Conservation (phyloP, 2,329 filamentous ascomycete genomes). For the Botrytis porri region DNA sequence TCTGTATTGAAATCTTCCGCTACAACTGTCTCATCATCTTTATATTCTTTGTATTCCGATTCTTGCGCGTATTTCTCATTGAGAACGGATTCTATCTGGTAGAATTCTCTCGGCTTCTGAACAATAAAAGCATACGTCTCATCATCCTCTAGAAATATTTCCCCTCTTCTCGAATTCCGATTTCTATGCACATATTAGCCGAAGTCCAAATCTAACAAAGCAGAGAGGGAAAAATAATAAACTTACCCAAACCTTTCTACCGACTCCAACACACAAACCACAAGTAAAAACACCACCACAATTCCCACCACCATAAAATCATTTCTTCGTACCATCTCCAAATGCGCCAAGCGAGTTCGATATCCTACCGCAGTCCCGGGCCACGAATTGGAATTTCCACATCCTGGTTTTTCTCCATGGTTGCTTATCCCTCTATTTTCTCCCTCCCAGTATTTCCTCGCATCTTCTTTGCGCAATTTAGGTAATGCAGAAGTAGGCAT, state of each 20-base stretch:
- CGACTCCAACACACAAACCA: constrained; percentile 24
- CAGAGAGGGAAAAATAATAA: neutral
- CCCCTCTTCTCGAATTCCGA: constrained; percentile 17
- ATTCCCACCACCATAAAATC: constrained; percentile 36
- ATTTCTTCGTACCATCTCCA: constrained; percentile 21
- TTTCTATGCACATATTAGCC: neutral
- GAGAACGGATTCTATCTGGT: neutral
- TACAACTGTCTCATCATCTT: constrained; percentile 12
- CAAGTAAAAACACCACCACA: constrained; percentile 32
- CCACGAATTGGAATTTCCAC: constrained; percentile 14
- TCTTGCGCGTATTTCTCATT: neutral
- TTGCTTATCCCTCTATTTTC: neutral
- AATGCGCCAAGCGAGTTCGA: constrained; percentile 16
- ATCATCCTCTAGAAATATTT: constrained; percentile 32
- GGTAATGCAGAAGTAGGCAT: constrained; percentile 32
- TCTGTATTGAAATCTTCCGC: neutral
- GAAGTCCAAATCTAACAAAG: neutral
- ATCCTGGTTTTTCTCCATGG: constrained; percentile 5
- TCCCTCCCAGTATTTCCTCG: constrained; percentile 29
- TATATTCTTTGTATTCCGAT: neutral
- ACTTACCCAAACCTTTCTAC: constrained; percentile 26
- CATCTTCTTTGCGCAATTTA: constrained; percentile 29
- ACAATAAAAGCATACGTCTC: constrained; percentile 25
- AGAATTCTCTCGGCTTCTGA: constrained; percentile 21
- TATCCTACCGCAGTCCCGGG: constrained; percentile 11